phyloP scores from a whole-genome alignment of 306 rosid species.

The Corylus avellana region DNA sequence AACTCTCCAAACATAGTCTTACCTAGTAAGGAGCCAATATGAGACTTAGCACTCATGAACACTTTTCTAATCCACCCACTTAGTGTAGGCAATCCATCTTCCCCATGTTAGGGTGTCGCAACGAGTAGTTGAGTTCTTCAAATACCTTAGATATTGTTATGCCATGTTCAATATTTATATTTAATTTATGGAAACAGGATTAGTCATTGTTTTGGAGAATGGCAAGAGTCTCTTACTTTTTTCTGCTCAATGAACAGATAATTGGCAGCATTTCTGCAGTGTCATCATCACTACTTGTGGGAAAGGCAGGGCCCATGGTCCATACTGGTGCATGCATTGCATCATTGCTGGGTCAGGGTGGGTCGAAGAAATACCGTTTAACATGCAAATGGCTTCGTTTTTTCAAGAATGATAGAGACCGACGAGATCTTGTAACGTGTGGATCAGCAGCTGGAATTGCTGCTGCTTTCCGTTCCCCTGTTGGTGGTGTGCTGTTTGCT shows the following conservation, averaged over 20 bases:
- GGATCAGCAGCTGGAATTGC: constrained; percentile 98
- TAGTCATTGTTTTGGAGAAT: constrained; percentile 23
- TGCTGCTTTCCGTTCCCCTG: constrained; percentile 93
- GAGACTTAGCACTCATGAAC: too few relatives aligned
- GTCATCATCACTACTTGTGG: constrained; percentile 77
- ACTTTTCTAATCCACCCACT: too few relatives aligned
- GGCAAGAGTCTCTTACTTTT: constrained; percentile 21
- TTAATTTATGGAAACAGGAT: constrained; percentile 6
- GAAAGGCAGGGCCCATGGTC: constrained; percentile 98
- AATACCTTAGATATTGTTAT: neutral
- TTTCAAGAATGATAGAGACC: constrained; percentile 87
- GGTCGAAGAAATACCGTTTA: constrained; percentile 66
- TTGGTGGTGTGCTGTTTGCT: constrained; percentile 93
- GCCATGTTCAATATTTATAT: neutral
- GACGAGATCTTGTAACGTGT: constrained; percentile 78
- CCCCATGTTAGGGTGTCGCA: too few relatives aligned
- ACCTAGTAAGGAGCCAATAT: too few relatives aligned
- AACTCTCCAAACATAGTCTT: too few relatives aligned
- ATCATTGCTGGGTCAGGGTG: constrained; percentile 81
- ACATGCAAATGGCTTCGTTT: constrained; percentile 79
- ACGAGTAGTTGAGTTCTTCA: neutral
- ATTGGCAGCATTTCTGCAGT: constrained; percentile 90
- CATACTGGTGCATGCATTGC: constrained; percentile 97
- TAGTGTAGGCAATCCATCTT: too few relatives aligned
- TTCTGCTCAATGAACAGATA: constrained; percentile 51